A percentile compares a stretch with the other conserved stretches of the same genome.
Evolutionary conservation across 257 asterid genomes (phyloP).

Genomic region (Leptodermis oblonga): DNA sequence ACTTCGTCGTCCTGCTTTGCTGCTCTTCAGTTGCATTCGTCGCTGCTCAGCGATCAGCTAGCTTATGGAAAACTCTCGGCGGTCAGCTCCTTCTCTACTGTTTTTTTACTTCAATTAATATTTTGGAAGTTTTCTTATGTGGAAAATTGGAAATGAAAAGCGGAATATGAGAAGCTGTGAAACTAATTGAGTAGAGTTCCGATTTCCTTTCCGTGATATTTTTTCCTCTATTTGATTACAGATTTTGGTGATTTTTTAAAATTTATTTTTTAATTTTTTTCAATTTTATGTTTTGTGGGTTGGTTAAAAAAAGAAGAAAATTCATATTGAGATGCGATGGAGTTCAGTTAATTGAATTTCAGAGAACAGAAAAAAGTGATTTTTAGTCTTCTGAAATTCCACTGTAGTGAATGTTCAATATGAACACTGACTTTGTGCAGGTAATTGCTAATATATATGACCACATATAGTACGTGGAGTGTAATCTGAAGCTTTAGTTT

Average conservation of each 20-base stretch:
- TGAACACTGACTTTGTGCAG: neutral
- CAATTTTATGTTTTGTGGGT: too few species aligned
- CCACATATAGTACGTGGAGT: neutral
- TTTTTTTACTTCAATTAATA: neutral
- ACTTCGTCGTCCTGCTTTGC: conserved; percentile 36
- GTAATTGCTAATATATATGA: neutral
- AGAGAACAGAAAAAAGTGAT: too few species aligned
- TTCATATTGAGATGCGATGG: neutral
- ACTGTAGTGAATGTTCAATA: too few species aligned
- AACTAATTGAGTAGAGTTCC: neutral
- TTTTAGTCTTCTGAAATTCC: too few species aligned
- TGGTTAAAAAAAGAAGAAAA: too few species aligned
- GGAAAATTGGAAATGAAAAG: too few species aligned
- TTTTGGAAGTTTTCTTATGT: too few species aligned
- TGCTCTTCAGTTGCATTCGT: conserved; percentile 39
- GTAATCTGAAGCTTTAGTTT: neutral
- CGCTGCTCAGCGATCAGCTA: conserved; percentile 59
- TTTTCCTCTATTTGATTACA: neutral
- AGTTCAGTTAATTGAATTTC: too few species aligned
- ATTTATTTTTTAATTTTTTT: too few species aligned
- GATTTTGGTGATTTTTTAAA: too few species aligned
- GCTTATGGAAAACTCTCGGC: conserved; percentile 60
- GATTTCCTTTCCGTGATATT: neutral
- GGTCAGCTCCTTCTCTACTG: conserved; percentile 28
- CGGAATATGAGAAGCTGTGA: neutral